Conservation (phyloP, 2,329 filamentous ascomycete species). For the Didymella segeticola region DNA sequence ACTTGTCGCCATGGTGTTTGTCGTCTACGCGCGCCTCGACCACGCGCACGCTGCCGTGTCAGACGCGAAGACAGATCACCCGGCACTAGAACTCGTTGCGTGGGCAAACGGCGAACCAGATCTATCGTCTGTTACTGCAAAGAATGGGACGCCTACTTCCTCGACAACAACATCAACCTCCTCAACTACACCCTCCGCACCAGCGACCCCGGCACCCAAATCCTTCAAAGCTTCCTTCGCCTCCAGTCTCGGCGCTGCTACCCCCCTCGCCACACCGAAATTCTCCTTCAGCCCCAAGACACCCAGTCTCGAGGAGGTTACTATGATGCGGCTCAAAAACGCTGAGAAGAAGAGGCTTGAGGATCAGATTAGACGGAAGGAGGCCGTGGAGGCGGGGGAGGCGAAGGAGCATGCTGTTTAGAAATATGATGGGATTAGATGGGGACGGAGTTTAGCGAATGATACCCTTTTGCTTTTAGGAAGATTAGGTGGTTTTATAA, state of each 20-base stretch:
- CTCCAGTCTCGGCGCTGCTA: constrained; percentile 1
- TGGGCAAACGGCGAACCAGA: constrained; percentile 65
- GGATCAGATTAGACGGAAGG: constrained; percentile 52
- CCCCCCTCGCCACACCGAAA: constrained; percentile 45
- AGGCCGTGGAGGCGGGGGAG: constrained; percentile 37
- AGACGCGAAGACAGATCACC: constrained; percentile 58
- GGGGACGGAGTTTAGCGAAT: too few relatives aligned
- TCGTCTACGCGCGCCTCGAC: constrained; percentile 65
- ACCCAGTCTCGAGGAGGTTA: constrained; percentile 50
- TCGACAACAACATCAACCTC: not conserved
- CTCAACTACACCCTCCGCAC: not conserved
- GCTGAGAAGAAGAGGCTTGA: constrained; percentile 54
- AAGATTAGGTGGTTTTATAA: too few relatives aligned
- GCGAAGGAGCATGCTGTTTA: too few relatives aligned
- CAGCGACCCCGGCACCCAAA: constrained; percentile 36
- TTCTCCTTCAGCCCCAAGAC: constrained; percentile 52
- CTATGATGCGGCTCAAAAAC: constrained; percentile 54
- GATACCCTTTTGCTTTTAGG: too few relatives aligned
- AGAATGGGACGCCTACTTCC: not conserved
- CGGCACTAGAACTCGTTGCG: constrained; percentile 59
- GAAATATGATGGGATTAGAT: too few relatives aligned
- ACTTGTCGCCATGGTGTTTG: constrained; percentile 59
- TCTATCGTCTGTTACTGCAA: constrained; percentile 24
- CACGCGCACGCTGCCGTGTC: constrained; percentile 63
- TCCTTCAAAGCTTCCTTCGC: constrained; percentile 37